A percentile compares a stretch with the other conserved stretches of the same genome.
Conservation (phyloP, 768 basidiomycete species). For the Boletus subparvulus region DNA sequence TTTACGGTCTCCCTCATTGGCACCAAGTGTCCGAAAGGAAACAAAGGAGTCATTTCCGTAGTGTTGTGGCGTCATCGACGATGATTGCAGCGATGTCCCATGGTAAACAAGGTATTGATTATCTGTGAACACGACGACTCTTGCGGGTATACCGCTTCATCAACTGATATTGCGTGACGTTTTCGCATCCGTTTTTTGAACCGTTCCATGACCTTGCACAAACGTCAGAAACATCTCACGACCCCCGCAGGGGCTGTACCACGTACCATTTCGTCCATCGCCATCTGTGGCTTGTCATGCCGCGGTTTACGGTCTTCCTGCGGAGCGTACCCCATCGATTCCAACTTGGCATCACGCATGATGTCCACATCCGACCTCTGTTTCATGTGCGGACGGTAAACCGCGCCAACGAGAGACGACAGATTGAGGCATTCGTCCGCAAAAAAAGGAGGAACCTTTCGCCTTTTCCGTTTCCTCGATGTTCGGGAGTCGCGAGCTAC, state of each 20-base stretch:
- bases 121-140: too few species aligned
- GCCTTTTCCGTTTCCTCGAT: constrained; percentile 98
- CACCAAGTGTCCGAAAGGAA: too few species aligned
- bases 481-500: constrained; percentile 84
- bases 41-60: too few species aligned
- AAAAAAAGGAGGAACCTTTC: constrained; percentile 55
- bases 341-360: constrained; percentile 81
- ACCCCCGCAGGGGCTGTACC: constrained; percentile 23
- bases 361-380: constrained; percentile 88
- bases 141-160: too few species aligned
- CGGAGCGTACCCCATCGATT: constrained; percentile 76
- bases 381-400: constrained; percentile 81
- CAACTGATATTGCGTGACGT: background rate
- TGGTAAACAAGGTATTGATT: too few species aligned
- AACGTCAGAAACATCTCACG: background rate
- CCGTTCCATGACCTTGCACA: constrained; percentile 80
- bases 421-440: background rate
- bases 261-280: constrained; percentile 87
- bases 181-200: constrained; percentile 93
- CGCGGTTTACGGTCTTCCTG: constrained; percentile 39
- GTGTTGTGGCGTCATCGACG: too few species aligned
- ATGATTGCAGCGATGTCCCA: too few species aligned
- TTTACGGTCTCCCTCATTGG: too few species aligned
- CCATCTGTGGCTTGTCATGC: constrained; percentile 69
- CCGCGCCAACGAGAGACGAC: constrained; percentile 47